phyloP scores from a whole-genome alignment of 331 rosid species.

The Acacia concinna region DNA sequence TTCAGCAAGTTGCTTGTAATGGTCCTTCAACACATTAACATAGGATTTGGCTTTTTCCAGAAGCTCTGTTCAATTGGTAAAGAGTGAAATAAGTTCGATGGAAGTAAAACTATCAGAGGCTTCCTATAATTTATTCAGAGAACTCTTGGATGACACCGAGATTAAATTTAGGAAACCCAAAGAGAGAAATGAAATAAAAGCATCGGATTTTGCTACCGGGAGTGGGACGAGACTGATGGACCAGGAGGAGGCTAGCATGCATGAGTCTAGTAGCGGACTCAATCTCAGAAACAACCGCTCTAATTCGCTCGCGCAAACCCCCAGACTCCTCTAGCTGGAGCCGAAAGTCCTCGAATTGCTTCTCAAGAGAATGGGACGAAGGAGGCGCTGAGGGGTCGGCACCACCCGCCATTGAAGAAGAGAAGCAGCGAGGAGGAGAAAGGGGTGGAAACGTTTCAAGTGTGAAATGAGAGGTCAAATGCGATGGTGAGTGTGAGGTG shows the following conservation, averaged over 20 bases:
- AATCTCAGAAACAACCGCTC: constrained; percentile 68
- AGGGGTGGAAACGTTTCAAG: constrained; percentile 30
- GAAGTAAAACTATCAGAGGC: neutral
- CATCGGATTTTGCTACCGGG: constrained; percentile 49
- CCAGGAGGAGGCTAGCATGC: constrained; percentile 70
- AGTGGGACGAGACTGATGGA: constrained; percentile 83
- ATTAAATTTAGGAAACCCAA: neutral
- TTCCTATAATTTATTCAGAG: neutral
- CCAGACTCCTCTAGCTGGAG: constrained; percentile 75
- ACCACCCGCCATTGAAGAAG: constrained; percentile 48
- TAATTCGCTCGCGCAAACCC: constrained; percentile 70
- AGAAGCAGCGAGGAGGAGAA: constrained; percentile 30
- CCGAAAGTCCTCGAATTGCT: constrained; percentile 75
- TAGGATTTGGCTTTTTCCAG: constrained; percentile 74
- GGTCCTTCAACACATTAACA: constrained; percentile 64
- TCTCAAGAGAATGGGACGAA: constrained; percentile 51
- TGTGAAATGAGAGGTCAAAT: neutral
- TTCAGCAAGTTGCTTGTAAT: constrained; percentile 72
- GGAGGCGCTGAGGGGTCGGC: constrained; percentile 41
- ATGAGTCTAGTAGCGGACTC: constrained; percentile 75
- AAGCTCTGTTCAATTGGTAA: constrained; percentile 51
- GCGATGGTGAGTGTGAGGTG: constrained; percentile 18
- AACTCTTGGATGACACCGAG: neutral
- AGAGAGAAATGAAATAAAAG: neutral
- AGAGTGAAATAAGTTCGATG: neutral